Base-by-base conservation (phyloP, 306 rosid genomes). In the Citrullus mucosospermus region DNA sequence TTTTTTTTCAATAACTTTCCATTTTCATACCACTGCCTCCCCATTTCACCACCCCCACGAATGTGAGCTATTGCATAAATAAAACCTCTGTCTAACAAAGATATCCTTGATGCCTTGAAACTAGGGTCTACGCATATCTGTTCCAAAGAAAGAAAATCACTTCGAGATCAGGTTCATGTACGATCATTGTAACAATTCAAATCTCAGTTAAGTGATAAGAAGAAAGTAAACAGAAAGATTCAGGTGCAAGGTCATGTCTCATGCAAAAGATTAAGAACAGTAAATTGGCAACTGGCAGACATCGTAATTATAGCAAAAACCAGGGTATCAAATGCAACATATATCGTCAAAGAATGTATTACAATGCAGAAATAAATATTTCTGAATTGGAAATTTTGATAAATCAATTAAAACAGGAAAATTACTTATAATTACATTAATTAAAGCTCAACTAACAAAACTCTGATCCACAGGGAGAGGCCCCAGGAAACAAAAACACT, bases 11-110 rank as follows among this genome's bases (percentile, higher is more conserved):
- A 76, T 25, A 91, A 80, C 85, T 95, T 95, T 84, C 98, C 98
- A 82, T 91, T 87, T 89, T 92, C 97, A 78, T 95, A 95, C 97
- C 98, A 95, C 88, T 86, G 91, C 85, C 98, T 92, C 80, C 98
- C 98, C 96, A 92, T 91, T 83, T 95, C 98, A 82, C 97, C 97
- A 81, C 98, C 98, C 38, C 98, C 98, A 65, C 95, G 96, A 75
- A 95, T 78, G 82, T 95, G 97, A 85, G 96, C 97, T 78, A 95
- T 92, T 77, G 86, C 96, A 91, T 78, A 95, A 82, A 92, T 82
- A 75, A 92, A 92, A 78, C 97, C 98, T 51, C 92, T 90, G 80
- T 94, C 95, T 84, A 94, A 84, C 88, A 94, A 83, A 77, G 98
- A 92, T 56, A 94, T 86, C 87, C 96, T 92, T 67, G 97, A 69